Conservation (phyloP, 768 basidiomycete species). For the Suillus lakei region DNA sequence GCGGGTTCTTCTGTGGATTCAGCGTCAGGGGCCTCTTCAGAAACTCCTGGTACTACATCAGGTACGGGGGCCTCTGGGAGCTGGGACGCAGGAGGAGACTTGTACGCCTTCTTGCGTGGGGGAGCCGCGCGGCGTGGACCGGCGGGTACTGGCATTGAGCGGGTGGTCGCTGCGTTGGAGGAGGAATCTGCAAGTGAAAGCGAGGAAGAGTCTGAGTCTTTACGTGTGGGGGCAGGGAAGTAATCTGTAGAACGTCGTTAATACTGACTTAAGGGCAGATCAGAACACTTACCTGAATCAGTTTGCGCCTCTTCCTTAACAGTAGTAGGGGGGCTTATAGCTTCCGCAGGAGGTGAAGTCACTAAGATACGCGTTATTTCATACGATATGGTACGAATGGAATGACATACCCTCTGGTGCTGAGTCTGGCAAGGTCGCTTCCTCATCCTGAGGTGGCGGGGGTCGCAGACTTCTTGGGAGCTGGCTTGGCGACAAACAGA, state of each 20-base stretch:
- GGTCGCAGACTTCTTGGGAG: slow-evolving; percentile 35
- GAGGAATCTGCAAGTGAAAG: slow-evolving; percentile 26
- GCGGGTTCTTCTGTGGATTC: background rate
- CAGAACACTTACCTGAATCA: slow-evolving; percentile 23
- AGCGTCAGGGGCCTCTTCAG: background rate
- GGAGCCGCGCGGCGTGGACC: slow-evolving; percentile 77
- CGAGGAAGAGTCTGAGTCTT: slow-evolving; percentile 29
- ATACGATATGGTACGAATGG: background rate
- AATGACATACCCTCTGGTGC: slow-evolving; percentile 24
- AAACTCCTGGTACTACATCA: slow-evolving; percentile 12
- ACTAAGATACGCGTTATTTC: slow-evolving; percentile 12
- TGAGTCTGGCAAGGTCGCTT: slow-evolving; percentile 7
- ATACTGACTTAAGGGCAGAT: slow-evolving; percentile 1
- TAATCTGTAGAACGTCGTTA: slow-evolving; percentile 32
- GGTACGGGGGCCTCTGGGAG: slow-evolving; percentile 33
- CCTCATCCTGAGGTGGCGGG: slow-evolving; percentile 23
- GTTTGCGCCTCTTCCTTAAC: slow-evolving; percentile 9
- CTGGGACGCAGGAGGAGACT: slow-evolving; percentile 46
- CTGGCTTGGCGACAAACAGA: slow-evolving; percentile 63
- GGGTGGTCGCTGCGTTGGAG: slow-evolving; percentile 32
- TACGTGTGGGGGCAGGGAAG: slow-evolving; percentile 8
- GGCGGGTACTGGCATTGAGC: slow-evolving; percentile 75
- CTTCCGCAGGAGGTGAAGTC: slow-evolving; percentile 20
- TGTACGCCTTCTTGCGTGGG: slow-evolving; percentile 68
- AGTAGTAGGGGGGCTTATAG: slow-evolving; percentile 4